Percentiles rank a stretch among this genome's conserved stretches.
These are phyloP conservation scores for Fistulifera solaris DNA, from an alignment of 108 stramenopile species.

Conservation along the genomic window DNA sequence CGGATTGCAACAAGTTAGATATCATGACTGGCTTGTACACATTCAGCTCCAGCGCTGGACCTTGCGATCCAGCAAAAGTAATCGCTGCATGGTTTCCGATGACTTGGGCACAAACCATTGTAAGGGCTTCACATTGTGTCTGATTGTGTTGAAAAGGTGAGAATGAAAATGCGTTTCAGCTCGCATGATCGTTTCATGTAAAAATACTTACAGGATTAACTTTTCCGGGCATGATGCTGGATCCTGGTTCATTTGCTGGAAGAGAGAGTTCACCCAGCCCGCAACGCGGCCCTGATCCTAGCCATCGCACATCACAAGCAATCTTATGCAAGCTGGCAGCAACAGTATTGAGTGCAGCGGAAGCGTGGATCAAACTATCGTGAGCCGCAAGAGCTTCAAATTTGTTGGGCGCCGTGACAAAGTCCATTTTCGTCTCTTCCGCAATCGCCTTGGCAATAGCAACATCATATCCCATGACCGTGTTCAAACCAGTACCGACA, in stretches of 20 bases:
- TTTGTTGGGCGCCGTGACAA: constrained; percentile 93
- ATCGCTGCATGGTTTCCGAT: constrained; percentile 96
- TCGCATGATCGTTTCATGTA: constrained; percentile 17
- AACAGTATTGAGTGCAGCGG: constrained; percentile 86
- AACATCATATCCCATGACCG: constrained; percentile 81
- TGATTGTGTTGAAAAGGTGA: no score
- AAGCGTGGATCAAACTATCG: constrained; percentile 89
- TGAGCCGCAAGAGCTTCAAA: constrained; percentile 97
- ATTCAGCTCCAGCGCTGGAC: constrained; percentile 93
- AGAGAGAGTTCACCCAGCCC: constrained; percentile 91
- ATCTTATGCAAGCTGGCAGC: constrained; percentile 92
- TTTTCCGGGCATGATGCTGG: constrained; percentile 99
- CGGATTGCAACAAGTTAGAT: constrained; percentile 85
- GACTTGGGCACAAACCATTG: constrained; percentile 98
- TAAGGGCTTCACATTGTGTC: constrained; percentile 91
- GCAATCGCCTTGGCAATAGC: constrained; percentile 89
- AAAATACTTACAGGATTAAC: constrained; percentile 70
- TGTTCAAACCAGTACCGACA: constrained; percentile 95
- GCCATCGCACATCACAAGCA: constrained; percentile 92
- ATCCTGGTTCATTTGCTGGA: constrained; percentile 97
- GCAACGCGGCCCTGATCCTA: constrained; percentile 93
- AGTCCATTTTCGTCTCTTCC: constrained; percentile 80
- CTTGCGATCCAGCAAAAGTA: constrained; percentile 90
- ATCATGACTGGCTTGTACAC: constrained; percentile 98
- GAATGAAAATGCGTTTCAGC: constrained; percentile 55